These are phyloP conservation scores for Aspergillus texensis DNA, from an alignment of 2,329 filamentous ascomycete species.

Conservation along the genomic window DNA sequence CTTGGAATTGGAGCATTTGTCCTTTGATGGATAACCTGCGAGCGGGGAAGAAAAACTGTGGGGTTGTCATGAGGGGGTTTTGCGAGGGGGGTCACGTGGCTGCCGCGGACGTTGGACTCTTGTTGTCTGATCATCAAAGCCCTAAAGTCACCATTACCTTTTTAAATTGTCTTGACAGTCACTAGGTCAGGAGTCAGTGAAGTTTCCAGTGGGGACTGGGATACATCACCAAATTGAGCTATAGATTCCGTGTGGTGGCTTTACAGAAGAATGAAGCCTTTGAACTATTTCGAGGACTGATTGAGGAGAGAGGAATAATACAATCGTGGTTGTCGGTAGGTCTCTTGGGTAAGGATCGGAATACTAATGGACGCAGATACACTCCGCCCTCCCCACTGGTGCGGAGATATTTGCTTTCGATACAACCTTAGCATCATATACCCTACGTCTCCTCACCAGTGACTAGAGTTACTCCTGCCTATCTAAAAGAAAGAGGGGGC, in stretches of 20 bases:
- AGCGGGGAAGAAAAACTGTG: constrained; percentile 45
- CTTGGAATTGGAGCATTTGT: constrained; percentile 28
- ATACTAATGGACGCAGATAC: constrained; percentile 5
- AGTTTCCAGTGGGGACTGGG: neutral
- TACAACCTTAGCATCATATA: neutral
- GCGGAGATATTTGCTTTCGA: constrained; percentile 21
- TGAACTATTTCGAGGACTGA: neutral
- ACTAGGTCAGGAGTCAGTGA: neutral
- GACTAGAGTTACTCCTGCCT: neutral
- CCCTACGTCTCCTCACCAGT: constrained; percentile 13
- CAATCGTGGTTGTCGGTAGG: neutral
- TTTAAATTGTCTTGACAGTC: neutral
- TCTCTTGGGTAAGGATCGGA: neutral
- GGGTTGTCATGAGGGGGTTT: constrained; percentile 32
- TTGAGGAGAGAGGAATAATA: neutral
- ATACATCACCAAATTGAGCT: neutral
- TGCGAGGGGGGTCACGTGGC: constrained; percentile 22
- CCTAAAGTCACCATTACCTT: constrained; percentile 2
- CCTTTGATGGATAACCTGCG: constrained; percentile 29
- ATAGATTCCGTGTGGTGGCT: neutral
- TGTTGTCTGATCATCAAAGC: constrained; percentile 8
- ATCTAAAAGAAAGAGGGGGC: neutral
- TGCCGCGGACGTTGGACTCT: constrained; percentile 4
- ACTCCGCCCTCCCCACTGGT: constrained; percentile 24
- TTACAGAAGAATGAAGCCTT: neutral